Base-by-base conservation (phyloP, 1,284 basidiomycete species). In the Moniliophthora roreri region DNA sequence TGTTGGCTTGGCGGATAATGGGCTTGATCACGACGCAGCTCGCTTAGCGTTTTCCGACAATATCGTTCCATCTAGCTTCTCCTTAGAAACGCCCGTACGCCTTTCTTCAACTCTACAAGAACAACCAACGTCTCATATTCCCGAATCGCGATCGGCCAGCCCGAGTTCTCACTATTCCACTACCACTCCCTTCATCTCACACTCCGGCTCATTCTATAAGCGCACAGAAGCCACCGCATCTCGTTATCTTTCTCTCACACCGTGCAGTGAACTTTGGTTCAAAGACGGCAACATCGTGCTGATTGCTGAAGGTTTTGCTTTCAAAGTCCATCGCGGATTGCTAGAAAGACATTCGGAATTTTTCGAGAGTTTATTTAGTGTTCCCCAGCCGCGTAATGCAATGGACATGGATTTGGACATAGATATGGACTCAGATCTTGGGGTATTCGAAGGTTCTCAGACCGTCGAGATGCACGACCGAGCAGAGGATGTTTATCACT, bases 341-440 rank as follows among this genome's bases (percentile, higher is more conserved):
- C 66, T 77, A 21, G 68, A 68, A 46, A 68, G 74, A 16, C 75
- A 76, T 51, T 75, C 74, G 4, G 74, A 76, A 23, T 62, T 77
- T 42, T 77, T 77, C 51, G 58, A 60, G 28, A 71, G 70, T 50
- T 62, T 76, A 52, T 66, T 76, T 52, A 63, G 66, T 3, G 60
- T 76, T 15, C 74, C 73, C 4, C 70, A 72, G 2, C 51, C 47
- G n/a, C 11, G 28, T 11, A 32, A 11, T 32, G 28, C 28, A 11
- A 24, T 45, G 18, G 58, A 58, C 39, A 32, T 46, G 26, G 48
- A 41, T 16, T 10, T 32, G 18, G 53, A 54, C 32, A 18, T 7
- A 20, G 51, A 59, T 15, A 10, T 46, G 24, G 72, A 74, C 7
- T 66, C 66, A 1, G 69, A 69, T 36, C 58, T 60, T 16, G 62